Evolutionary conservation across 495 filamentous ascomycete species (phyloP).

Genomic region (Penicillium soppii): DNA sequence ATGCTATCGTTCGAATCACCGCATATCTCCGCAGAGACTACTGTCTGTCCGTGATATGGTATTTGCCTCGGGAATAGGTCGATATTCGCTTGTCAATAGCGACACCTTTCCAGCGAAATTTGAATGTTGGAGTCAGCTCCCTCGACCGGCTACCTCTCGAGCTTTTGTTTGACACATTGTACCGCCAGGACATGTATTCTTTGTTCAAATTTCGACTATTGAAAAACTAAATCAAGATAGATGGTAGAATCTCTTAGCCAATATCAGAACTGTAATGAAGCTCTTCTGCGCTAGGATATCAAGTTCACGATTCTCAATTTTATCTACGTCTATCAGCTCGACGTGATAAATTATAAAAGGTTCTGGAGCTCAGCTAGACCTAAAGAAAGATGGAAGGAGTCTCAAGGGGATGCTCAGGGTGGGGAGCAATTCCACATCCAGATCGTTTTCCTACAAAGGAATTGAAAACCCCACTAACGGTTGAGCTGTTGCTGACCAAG

Average conservation of each 20-base stretch:
- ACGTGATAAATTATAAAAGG: too few species aligned
- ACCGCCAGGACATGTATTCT: constrained; percentile 36
- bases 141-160: constrained; percentile 38
- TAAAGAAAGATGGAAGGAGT: too few species aligned
- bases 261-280: constrained; percentile 37
- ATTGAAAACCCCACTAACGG: too few species aligned
- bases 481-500: too few species aligned
- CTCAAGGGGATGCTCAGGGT: too few species aligned
- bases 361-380: too few species aligned
- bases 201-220: constrained; percentile 40
- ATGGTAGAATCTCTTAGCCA: constrained; percentile 32
- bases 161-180: constrained; percentile 34
- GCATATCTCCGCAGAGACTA: constrained; percentile 37
- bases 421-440: too few species aligned
- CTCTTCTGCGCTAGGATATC: constrained; percentile 41
- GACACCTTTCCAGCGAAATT: constrained; percentile 30
- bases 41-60: constrained; percentile 34
- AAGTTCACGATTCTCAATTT: too few species aligned
- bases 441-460: too few species aligned
- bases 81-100: constrained; percentile 27
- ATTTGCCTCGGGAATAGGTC: constrained; percentile 21
- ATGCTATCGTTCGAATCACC: constrained; percentile 27
- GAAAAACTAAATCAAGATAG: constrained; percentile 32
- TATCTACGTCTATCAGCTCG: too few species aligned
- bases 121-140: constrained; percentile 23